Base-by-base conservation (phyloP, 106 monocot genomes). In the Ottelia alismoides region DNA sequence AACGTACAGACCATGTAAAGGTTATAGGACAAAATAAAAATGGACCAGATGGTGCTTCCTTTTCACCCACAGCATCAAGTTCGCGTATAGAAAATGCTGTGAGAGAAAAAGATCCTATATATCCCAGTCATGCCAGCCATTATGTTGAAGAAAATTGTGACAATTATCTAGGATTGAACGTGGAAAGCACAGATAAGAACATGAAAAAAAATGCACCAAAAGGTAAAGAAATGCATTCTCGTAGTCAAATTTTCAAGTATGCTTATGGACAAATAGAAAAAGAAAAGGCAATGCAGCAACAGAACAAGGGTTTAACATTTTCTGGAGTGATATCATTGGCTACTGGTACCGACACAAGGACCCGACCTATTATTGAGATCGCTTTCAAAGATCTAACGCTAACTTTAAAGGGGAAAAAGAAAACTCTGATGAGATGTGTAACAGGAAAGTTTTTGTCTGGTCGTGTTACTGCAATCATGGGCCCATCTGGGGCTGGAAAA, bases 241-340 rank as follows among this genome's bases (percentile, higher is more conserved):
- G 63, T 25, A 80, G 73, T 17, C 69, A 77, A 32, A 74, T 86
- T 2, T 80, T 86, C 57, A 80, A 77, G 58, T 77, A 86, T 68
- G 87, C 82, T 14, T 87, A 87, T 76, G 78, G 82, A 30, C 81
- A 87, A 55, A 82, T 87, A 48, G 87, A 80, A 64, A 77, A 74
- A 63, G 85, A 86, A 51, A 86, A 86, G 49, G 66, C 66, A 21
- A 50, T 66, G 45, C 68, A 76, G 25, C 49, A 76, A 25, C 57
- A 73, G 49, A 67, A 85, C 68, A 66, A 71, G 52, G 47, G 80
- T 31, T 23, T 80, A 25, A 77, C 80, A 19, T 86, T 86, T 55
- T 74, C 73, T 46, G 74, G 76, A 30, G 73, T 80, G 11, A 67
- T 86, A 35, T 29, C 70, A 32, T 67, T 80, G 70, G 80, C 74